Base-by-base conservation (phyloP, 1,284 basidiomycete species). In the Microbotryum saponariae region DNA sequence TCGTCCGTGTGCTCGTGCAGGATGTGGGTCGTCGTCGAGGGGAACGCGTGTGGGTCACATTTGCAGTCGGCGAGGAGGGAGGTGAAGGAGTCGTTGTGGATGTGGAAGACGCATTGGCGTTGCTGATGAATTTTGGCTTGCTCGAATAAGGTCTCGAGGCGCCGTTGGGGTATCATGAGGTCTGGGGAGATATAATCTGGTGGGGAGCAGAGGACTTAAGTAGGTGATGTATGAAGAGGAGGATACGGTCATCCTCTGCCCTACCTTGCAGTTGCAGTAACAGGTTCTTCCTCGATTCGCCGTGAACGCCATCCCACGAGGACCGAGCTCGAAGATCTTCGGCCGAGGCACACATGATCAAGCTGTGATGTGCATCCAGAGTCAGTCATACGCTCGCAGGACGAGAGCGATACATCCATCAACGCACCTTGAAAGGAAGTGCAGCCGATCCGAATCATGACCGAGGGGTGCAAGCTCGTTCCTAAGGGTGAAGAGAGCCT, bases 91-190 rank as follows among this genome's bases (percentile, higher is more conserved):
- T 82, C 78, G 46, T 69, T 57, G 71, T 42, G 37, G 16, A 89
- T 89, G 77, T 91, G 88, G 78, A 89, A 91, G 70, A 86, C 75
- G 76, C 89, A 91, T 60, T 82, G 81, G 61, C 83, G 80, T 67
- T 84, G 83, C 75, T 98, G 92, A 74, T 86, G 82, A 68, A 81
- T 77, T 62, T 86, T 83, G 57, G 93, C 89, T 78, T 98, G 94
- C 53, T 89, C 83, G 42, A 98, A 81, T 12, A 98, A 81, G 8
- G 87, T 83, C 7, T 86, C 82, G 58, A 98, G 85, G 49, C 94
- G 87, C 48, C 87, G 84, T 69, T 87, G 86, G 12, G 94, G 96
- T 54, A 98, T 85, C 89, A 97, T 94, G 58, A 90, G 81, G 20
- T 85, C 83, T 3, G 94, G 87, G 7, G 91, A 88, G 68, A 97